Conservation (phyloP, 164 flowering plant genomes). For the Piper betle region DNA sequence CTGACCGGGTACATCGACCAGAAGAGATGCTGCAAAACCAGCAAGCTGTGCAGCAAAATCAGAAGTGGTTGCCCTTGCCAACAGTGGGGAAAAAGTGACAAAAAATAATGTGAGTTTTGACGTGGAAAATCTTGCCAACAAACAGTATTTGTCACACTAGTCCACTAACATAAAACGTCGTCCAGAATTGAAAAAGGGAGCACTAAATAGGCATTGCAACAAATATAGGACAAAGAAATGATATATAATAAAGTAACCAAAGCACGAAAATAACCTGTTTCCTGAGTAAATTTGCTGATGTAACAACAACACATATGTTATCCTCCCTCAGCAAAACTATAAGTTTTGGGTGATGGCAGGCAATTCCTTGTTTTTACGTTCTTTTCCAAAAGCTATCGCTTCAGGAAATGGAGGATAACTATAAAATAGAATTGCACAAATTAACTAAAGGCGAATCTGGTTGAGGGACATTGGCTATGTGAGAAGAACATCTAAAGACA, state of each 20-base stretch:
- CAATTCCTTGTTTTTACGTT: conserved; percentile 65
- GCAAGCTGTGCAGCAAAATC: conserved; percentile 91
- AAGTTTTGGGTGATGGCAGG: conserved; percentile 94
- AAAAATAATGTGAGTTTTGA: conserved; percentile 32
- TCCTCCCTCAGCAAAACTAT: conserved; percentile 69
- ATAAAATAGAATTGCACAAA: conserved; percentile 1
- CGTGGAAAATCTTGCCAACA: conserved; percentile 99
- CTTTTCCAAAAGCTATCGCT: conserved; percentile 65
- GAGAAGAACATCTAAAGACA: neutral
- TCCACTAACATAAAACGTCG: conserved; percentile 49
- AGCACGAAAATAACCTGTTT: conserved; percentile 43
- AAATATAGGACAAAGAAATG: neutral
- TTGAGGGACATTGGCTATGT: neutral
- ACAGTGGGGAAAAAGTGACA: conserved; percentile 34
- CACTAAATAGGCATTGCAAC: neutral
- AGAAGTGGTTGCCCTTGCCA: conserved; percentile 19
- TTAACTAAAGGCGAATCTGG: neutral
- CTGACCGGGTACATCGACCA: conserved; percentile 62
- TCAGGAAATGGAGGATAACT: conserved; percentile 92
- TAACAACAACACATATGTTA: conserved; percentile 46
- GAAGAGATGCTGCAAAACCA: conserved; percentile 65
- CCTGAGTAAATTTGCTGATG: conserved; percentile 81
- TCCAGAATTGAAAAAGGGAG: too few species aligned
- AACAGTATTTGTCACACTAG: conserved; percentile 64
- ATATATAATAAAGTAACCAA: neutral